Evolutionary conservation across 2,329 filamentous ascomycete species (phyloP).

Genomic region (Penicillium aurantiogriseum): DNA sequence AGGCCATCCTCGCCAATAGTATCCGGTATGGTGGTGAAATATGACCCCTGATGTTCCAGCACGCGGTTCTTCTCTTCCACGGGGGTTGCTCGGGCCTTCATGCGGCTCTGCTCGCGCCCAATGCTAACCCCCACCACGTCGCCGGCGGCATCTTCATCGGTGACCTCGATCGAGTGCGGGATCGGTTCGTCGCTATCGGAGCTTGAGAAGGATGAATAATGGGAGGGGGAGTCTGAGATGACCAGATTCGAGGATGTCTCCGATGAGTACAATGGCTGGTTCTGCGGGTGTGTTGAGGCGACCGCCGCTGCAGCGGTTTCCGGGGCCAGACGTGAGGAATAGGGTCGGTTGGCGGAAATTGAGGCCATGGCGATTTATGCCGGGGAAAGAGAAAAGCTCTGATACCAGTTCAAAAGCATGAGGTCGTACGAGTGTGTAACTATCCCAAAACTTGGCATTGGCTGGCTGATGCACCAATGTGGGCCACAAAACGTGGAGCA

Average conservation of each 20-base stretch:
- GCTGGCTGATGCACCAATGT: slow-evolving; percentile 2
- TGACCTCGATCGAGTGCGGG: slow-evolving; percentile 18
- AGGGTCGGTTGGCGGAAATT: not conserved
- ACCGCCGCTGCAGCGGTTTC: not conserved
- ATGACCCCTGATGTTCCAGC: slow-evolving; percentile 50
- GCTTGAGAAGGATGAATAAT: slow-evolving; percentile 28
- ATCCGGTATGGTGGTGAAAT: slow-evolving; percentile 47
- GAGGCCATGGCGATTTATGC: not conserved
- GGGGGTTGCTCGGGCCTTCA: slow-evolving; percentile 57
- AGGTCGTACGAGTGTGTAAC: slow-evolving; percentile 7
- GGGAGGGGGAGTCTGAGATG: slow-evolving; percentile 21
- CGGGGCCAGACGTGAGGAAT: not conserved
- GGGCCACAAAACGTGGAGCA: not conserved
- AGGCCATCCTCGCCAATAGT: slow-evolving; percentile 30
- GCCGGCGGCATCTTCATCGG: slow-evolving; percentile 36
- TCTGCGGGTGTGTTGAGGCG: not conserved
- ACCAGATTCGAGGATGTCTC: slow-evolving; percentile 20
- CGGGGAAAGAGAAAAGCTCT: not conserved
- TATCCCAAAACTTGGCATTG: slow-evolving; percentile 1
- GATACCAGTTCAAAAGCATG: slow-evolving; percentile 7
- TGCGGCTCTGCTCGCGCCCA: slow-evolving; percentile 54
- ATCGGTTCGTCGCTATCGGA: slow-evolving; percentile 34
- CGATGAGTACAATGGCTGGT: slow-evolving; percentile 19
- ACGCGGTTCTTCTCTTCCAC: slow-evolving; percentile 59
- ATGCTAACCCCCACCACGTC: slow-evolving; percentile 60